Percentiles rank a stretch among this genome's conserved stretches.
phyloP scores from a whole-genome alignment of 345 rosid genomes.

The Firmiana major region DNA sequence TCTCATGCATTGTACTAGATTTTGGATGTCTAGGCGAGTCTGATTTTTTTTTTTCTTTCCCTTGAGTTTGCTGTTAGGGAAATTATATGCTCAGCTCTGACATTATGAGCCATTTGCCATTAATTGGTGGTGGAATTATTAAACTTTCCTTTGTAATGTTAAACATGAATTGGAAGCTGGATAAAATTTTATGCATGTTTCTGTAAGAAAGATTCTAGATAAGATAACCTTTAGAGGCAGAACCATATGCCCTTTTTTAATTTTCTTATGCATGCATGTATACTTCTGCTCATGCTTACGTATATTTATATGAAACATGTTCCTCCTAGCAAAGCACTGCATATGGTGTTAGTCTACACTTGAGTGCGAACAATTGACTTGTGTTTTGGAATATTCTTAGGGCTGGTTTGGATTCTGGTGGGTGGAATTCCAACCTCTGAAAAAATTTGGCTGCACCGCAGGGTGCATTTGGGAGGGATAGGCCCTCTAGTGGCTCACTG shows the following conservation, averaged over 20 bases:
- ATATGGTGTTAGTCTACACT: background rate
- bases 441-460: too few relatives aligned
- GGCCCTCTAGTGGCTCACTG: too few relatives aligned
- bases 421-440: too few relatives aligned
- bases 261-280: background rate
- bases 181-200: background rate
- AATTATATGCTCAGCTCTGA: background rate
- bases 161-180: background rate
- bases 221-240: background rate
- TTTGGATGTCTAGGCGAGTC: background rate
- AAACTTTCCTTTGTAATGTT: background rate
- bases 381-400: background rate
- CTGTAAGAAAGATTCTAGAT: background rate
- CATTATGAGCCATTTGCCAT: constrained; percentile 1
- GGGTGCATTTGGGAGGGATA: too few relatives aligned
- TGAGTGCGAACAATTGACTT: background rate
- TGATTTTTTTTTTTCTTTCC: background rate
- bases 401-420: too few relatives aligned
- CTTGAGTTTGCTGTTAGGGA: background rate
- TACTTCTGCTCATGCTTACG: background rate
- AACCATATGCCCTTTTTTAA: background rate
- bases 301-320: background rate
- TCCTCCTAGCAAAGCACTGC: background rate
- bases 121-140: background rate
- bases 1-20: background rate